Percentiles rank a stretch among this genome's conserved stretches.
Conservation (phyloP, 129 eudicot genomes). For the Centaurea solstitialis region DNA sequence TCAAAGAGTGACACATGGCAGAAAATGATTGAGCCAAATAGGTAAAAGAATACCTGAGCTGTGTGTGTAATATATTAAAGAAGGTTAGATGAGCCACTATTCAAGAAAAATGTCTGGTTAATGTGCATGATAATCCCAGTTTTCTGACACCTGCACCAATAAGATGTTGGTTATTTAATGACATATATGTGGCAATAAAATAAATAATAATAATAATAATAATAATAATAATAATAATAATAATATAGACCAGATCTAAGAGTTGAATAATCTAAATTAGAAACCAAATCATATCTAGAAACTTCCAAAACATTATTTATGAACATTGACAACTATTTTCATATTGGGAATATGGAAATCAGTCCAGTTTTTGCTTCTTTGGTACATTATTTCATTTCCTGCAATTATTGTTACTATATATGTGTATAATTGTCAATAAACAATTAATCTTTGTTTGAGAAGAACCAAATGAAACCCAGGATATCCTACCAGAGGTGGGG, state of each 20-base stretch:
- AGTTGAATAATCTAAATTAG: slow-evolving; percentile 20
- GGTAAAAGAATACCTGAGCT: neutral
- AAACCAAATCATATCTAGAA: neutral
- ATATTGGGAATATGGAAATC: neutral
- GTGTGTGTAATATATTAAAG: slow-evolving; percentile 6
- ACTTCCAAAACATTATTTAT: neutral
- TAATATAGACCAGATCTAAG: neutral
- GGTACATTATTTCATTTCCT: neutral
- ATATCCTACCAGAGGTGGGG: neutral
- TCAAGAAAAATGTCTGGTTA: neutral
- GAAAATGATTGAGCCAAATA: neutral
- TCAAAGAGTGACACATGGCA: slow-evolving; percentile 15
- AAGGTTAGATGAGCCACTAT: slow-evolving; percentile 1
- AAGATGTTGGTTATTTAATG: slow-evolving; percentile 3
- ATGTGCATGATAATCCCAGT: slow-evolving; percentile 18
- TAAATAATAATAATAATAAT: no score
- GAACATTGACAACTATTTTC: neutral
- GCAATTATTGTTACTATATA: neutral
- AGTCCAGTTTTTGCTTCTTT: neutral
- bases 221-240: no score
- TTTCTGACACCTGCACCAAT: slow-evolving; percentile 36
- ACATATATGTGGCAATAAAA: slow-evolving; percentile 31
- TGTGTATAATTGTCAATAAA: neutral
- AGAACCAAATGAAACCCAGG: neutral
- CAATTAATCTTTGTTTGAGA: neutral